Percentiles rank a stretch among this genome's conserved stretches.
Conservation (phyloP, 1,284 basidiomycete species). For the Fereydounia khargensis region DNA sequence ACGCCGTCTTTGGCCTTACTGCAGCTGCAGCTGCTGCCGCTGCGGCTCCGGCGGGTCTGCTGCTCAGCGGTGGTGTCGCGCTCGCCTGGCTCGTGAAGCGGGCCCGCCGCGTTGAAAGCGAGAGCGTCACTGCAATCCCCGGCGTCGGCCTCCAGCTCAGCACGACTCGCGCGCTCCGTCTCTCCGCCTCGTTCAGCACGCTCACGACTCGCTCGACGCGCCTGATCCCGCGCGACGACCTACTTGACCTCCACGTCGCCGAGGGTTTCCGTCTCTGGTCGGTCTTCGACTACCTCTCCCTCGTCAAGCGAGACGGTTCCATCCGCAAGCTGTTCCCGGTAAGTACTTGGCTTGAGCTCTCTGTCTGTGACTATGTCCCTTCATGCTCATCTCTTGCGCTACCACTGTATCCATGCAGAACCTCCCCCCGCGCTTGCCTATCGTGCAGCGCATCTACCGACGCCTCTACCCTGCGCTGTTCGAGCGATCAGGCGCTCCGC, state of each 20-base stretch:
- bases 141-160: slow-evolving; percentile 40
- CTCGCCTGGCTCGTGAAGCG: slow-evolving; percentile 12
- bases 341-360: background rate
- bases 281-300: slow-evolving; percentile 40
- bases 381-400: no score
- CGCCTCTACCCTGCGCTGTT: slow-evolving; percentile 6
- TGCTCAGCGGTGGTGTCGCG: background rate
- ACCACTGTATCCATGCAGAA: no score
- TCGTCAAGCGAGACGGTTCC: slow-evolving; percentile 10
- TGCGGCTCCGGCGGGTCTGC: slow-evolving; percentile 2
- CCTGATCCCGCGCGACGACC: slow-evolving; percentile 38
- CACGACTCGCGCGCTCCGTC: slow-evolving; percentile 24
- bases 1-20: slow-evolving; percentile 2
- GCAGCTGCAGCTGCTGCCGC: slow-evolving; percentile 1
- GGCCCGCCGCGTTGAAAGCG: slow-evolving; percentile 9
- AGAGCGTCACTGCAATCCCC: slow-evolving; percentile 29
- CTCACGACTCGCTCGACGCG: background rate
- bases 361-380: no score
- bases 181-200: background rate
- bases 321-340: slow-evolving; percentile 15
- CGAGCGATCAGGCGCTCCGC: background rate
- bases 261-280: slow-evolving; percentile 36
- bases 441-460: slow-evolving; percentile 22
- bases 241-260: slow-evolving; percentile 42
- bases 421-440: slow-evolving; percentile 23